phyloP scores from a whole-genome alignment of 2,329 filamentous ascomycete species.

The Geosmithia flava region DNA sequence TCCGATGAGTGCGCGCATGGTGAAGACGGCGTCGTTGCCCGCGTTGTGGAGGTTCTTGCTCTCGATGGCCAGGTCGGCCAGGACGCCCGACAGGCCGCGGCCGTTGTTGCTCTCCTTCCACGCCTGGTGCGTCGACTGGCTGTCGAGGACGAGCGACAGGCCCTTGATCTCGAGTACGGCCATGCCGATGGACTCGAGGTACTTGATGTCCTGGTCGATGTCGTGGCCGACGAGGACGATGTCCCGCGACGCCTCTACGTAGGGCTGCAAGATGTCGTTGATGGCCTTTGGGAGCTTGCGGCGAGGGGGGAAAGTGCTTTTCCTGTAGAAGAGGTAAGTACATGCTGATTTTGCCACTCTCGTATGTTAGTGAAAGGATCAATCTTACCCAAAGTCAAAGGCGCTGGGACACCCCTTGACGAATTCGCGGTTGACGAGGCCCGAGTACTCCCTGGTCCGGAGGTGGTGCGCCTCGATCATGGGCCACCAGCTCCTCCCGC shows the following conservation, averaged over 20 bases:
- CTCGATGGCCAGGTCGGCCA: constrained; percentile 50
- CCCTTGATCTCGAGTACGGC: constrained; percentile 36
- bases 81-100: constrained; percentile 45
- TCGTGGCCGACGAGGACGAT: constrained; percentile 76
- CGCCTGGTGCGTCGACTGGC: constrained; percentile 55
- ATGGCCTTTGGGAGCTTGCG: constrained; percentile 21
- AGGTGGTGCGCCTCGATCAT: constrained; percentile 63
- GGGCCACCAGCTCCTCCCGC: constrained; percentile 53
- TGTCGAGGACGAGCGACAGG: constrained; percentile 59
- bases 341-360: neutral
- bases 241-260: constrained; percentile 23
- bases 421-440: constrained; percentile 55
- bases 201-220: constrained; percentile 52
- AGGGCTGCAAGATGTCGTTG: constrained; percentile 20
- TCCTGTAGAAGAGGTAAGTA: constrained; percentile 15
- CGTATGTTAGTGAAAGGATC: neutral
- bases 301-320: constrained; percentile 25
- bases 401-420: constrained; percentile 60
- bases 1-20: constrained; percentile 58
- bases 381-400: constrained; percentile 62
- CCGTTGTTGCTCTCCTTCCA: constrained; percentile 39
- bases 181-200: constrained; percentile 54
- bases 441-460: constrained; percentile 55
- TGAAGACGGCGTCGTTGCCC: constrained; percentile 76
- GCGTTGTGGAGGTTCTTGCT: constrained; percentile 69